Evolutionary conservation across 2,329 filamentous ascomycete genomes (phyloP), one percentile per base, ranked within the genome.

Genomic region (Hypoxylon sp.): DNA sequence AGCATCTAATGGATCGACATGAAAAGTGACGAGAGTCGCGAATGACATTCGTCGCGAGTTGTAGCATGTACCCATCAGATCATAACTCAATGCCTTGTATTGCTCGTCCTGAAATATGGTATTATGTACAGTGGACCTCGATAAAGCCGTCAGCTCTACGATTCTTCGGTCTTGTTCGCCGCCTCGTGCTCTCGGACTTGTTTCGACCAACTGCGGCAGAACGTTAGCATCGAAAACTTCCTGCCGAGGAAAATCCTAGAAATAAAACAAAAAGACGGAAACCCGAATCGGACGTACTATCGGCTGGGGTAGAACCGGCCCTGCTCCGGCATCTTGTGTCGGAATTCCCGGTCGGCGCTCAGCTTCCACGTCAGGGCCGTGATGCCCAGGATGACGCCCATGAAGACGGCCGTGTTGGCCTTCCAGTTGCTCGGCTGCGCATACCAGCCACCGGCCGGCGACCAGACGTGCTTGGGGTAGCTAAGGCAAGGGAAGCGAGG

Each of bases 391-490:
- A 95, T 80, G 53, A 89, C 83, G 43, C 80, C 83, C 58, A 85
- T 84, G 73, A 92, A 87, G 67, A 95, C 81, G 52, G 88, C 83
- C 4, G 95, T 99, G 82, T 99, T 99, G 71, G 81, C 79, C 76
- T 90, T 95, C 95, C 95, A 99, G 83, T 99, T 99, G 67, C 85
- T 82, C 50, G 95, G 95, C 76, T 96, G 94, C 51, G 89, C 81
- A 79, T 99, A 99, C 95, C 95, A 99, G 78, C 95, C 95, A 84
- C 95, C 95, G 66, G 94, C 83, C 62, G 95, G 95, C 73, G 95
- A 98, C 95, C 95, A 99, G 84, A 99, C 92, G 83, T 99, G 94
- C 84, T 97, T 97, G 77, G 92, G 93, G 79, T 97, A 97, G 73
- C 92, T 96, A 70, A 55, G 48, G 26, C 43, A 50, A 55, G 54